Evolutionary conservation across 2,329 filamentous ascomycete species (phyloP), one percentile per base, ranked within the genome.

Genomic region (Trichoderma hamatum): DNA sequence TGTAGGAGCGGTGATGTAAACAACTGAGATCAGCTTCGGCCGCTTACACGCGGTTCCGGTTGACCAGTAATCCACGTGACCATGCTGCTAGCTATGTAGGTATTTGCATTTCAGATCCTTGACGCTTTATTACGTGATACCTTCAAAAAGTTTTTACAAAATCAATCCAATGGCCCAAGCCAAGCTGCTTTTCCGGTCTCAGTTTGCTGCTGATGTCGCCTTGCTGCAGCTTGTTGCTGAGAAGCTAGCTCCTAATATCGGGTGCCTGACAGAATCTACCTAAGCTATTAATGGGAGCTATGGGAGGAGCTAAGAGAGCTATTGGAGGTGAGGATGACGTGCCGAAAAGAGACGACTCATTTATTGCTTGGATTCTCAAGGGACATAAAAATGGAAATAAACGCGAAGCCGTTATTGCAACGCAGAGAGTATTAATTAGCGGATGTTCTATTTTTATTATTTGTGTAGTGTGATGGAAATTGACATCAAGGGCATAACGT

Each of bases 31-130:
- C 63, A 51, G 46, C 34, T 26, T 56, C 30, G 16, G 34, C 60
- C 30, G 46, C 36, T 67, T 26, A 49, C 32, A 52, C n/a, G 6
- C 36, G 52, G 39, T 67, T 16, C 43, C 63, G 28, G 21, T 49
- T 28, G 28, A 66, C 54, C 19, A 49, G 28, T 14, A 39, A 16
- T 32, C 39, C 64, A 67, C 64, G 64, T 67, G 64, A 67, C 64
- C 24, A 14, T 32, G 28, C 1, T 34, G 24, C 16, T 21, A 10
- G 16, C 26, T 58, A n/a, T 43, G 39, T 58, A n/a, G 19, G 39
- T 43, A 7, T 49, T 51, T 13, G 36, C 19, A 26, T 28, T 21
- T 13, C 10, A 28, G 16, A 58, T 28, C n/a, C 54, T 28, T 21
- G 19, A 49, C 9, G 3, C 10, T 58, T 58, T 66, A 14, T 66